phyloP scores from a whole-genome alignment of 1,284 basidiomycete species.

The Leccinum griseonigrum region DNA sequence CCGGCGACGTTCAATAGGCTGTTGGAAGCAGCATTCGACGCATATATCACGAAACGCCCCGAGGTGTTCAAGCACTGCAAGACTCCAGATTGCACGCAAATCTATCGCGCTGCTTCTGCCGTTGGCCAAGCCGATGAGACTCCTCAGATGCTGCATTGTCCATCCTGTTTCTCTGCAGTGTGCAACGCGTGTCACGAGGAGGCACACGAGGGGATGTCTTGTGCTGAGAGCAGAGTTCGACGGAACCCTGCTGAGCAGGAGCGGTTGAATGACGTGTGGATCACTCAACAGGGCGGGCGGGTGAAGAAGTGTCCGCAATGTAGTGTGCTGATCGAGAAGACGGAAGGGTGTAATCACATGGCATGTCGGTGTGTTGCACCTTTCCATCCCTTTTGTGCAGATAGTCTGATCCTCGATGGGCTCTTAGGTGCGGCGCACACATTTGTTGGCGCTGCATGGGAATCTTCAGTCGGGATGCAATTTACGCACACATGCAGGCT shows the following conservation, averaged over 20 bases:
- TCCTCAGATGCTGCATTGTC: constrained; percentile 39
- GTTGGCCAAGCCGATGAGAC: constrained; percentile 15
- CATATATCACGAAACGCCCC: constrained; percentile 45
- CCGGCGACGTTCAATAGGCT: constrained; percentile 43
- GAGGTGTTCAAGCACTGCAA: constrained; percentile 50
- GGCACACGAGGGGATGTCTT: constrained; percentile 51
- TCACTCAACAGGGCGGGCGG: constrained; percentile 28
- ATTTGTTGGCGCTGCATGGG: constrained; percentile 50
- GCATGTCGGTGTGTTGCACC: constrained; percentile 32
- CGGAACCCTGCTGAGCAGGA: constrained; percentile 42
- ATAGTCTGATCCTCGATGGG: constrained; percentile 41
- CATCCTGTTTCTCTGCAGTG: constrained; percentile 50
- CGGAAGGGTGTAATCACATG: constrained; percentile 58
- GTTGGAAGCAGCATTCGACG: constrained; percentile 43
- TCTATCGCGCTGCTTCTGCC: constrained; percentile 39
- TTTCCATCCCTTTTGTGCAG: constrained; percentile 28
- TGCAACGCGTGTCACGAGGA: constrained; percentile 53
- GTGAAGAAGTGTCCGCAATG: constrained; percentile 44
- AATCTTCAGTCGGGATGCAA: constrained; percentile 23
- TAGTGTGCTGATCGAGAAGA: constrained; percentile 46
- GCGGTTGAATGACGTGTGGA: constrained; percentile 44
- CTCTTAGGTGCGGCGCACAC: constrained; percentile 44
- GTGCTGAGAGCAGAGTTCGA: constrained; percentile 38
- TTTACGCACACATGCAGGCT: constrained; percentile 50
- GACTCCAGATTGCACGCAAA: constrained; percentile 56